A percentile compares a stretch with the other conserved stretches of the same genome.
These are phyloP conservation scores for Penicillium sp. DNA, from an alignment of 2,329 filamentous ascomycete genomes.

Conservation along the genomic window DNA sequence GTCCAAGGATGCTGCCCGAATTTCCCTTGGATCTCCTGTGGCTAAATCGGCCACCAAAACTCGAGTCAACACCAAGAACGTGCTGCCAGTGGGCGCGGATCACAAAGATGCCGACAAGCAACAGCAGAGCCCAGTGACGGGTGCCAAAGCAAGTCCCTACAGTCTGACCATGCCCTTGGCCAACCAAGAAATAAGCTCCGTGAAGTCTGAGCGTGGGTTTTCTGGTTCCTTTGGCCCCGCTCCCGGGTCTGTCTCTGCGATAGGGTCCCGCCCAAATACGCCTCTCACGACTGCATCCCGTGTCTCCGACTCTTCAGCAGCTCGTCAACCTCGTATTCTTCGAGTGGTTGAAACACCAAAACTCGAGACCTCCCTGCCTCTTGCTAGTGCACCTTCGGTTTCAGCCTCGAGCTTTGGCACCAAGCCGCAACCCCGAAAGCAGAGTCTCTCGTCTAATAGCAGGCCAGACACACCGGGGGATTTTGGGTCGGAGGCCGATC, in stretches of 20 bases:
- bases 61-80: conserved; percentile 22
- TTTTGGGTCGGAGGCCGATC: conserved; percentile 53
- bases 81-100: conserved; percentile 12
- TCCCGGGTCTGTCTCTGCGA: conserved; percentile 29
- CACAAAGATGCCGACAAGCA: conserved; percentile 16
- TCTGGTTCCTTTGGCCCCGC: conserved; percentile 22
- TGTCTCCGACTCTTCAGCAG: conserved; percentile 35
- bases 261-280: conserved; percentile 47
- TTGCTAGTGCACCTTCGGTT: conserved; percentile 29
- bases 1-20: conserved; percentile 31
- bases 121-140: conserved; percentile 7
- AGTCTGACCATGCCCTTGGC: conserved; percentile 30
- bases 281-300: conserved; percentile 38
- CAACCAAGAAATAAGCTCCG: conserved; percentile 14
- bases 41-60: conserved; percentile 29
- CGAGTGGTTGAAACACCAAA: conserved; percentile 54
- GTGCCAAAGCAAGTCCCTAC: conserved; percentile 30
- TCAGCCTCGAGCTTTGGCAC: conserved; percentile 27
- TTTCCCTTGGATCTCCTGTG: conserved; percentile 41
- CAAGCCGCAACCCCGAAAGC: conserved; percentile 32
- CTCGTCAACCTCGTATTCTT: conserved; percentile 47
- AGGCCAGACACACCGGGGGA: conserved; percentile 58
- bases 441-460: conserved; percentile 51
- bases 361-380: conserved; percentile 38
- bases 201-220: conserved; percentile 23